Percentiles rank a stretch among this genome's conserved stretches.
phyloP scores from a whole-genome alignment of 805 yeast genomes.

The Candida ficus region DNA sequence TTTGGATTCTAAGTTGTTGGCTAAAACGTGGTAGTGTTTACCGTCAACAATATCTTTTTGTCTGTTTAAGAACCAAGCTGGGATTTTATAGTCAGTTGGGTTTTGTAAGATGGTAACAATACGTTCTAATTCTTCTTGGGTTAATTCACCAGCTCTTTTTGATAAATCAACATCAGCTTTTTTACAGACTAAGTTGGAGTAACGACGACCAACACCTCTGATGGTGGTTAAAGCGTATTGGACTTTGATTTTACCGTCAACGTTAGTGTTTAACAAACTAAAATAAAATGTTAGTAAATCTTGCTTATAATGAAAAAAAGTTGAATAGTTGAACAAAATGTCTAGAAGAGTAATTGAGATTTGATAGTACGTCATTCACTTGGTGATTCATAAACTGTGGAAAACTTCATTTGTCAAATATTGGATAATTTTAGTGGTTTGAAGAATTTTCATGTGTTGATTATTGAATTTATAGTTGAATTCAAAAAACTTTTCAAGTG shows the following conservation, averaged over 20 bases:
- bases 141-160: slow-evolving; percentile 99
- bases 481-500: no score
- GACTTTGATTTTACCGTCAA: slow-evolving; percentile 99
- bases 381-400: no score
- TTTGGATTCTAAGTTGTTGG: slow-evolving; percentile 98
- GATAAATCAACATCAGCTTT: slow-evolving; percentile 98
- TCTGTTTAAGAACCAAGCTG: slow-evolving; percentile 99
- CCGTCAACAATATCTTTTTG: slow-evolving; percentile 98
- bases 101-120: slow-evolving; percentile 99
- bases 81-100: slow-evolving; percentile 99
- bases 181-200: slow-evolving; percentile 99
- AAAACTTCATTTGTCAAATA: no score
- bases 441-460: no score
- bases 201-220: slow-evolving; percentile 99
- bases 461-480: no score
- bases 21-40: slow-evolving; percentile 98
- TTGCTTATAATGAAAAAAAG: no score
- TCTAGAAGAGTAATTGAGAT: background rate
- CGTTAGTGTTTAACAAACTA: slow-evolving; percentile 99
- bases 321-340: background rate
- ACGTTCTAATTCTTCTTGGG: slow-evolving; percentile 99
- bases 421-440: no score
- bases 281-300: slow-evolving; percentile 32
- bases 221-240: slow-evolving; percentile 99
- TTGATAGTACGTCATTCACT: no score